Evolutionary conservation across 2,329 filamentous ascomycete species (phyloP).

Genomic region (Cladobotryum mycophilum): DNA sequence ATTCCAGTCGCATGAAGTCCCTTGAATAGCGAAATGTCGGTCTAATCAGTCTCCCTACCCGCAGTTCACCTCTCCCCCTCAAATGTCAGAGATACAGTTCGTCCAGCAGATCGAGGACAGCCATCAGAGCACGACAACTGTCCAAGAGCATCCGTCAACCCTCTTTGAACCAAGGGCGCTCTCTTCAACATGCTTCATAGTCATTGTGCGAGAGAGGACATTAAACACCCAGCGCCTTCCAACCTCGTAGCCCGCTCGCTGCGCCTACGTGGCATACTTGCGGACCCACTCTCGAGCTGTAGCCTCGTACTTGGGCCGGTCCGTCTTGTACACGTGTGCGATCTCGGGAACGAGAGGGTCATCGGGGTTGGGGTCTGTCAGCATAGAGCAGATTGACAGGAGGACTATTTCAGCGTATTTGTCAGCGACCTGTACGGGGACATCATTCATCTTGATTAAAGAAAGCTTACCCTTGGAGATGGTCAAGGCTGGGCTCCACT

Average conservation of each 20-base stretch:
- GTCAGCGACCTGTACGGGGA: constrained; percentile 6
- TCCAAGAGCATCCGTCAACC: constrained; percentile 19
- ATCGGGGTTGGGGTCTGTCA: constrained; percentile 98
- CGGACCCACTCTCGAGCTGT: constrained; percentile 97
- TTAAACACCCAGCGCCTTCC: constrained; percentile 22
- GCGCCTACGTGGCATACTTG: constrained; percentile 85
- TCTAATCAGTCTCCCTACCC: constrained; percentile 29
- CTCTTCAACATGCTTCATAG: constrained; percentile 6
- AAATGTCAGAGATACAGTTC: constrained; percentile 19
- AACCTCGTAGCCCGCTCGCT: constrained; percentile 13
- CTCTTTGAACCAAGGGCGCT: constrained; percentile 19
- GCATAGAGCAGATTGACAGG: constrained; percentile 98
- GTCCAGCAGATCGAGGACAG: constrained; percentile 3
- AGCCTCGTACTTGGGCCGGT: constrained; percentile 90
- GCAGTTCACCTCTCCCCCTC: constrained; percentile 20
- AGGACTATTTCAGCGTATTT: constrained; percentile 55
- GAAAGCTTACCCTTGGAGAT: constrained; percentile 83
- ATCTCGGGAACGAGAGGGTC: constrained; percentile 98
- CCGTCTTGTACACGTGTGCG: constrained; percentile 99
- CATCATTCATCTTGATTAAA: background rate
- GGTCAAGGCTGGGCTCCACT: constrained; percentile 97
- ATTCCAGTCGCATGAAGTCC: constrained; percentile 33
- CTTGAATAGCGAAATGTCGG: constrained; percentile 31
- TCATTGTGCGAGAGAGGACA: constrained; percentile 13
- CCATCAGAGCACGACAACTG: constrained; percentile 11